A percentile compares a stretch with the other conserved stretches of the same genome.
phyloP scores from a whole-genome alignment of 208 protist species.

The Trypanosoma boissoni region DNA sequence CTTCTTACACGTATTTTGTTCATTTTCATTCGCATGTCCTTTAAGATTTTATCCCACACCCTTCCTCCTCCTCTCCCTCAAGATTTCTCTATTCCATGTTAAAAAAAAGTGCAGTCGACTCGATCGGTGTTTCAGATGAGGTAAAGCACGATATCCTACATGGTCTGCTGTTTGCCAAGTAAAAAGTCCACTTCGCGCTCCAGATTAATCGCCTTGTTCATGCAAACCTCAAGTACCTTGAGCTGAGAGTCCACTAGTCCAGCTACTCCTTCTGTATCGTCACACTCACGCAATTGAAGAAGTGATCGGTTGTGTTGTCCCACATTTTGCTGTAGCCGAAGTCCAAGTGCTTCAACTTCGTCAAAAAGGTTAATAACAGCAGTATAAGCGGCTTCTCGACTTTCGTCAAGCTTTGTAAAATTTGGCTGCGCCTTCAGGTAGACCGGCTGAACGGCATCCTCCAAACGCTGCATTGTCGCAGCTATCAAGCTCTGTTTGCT shows the following conservation, averaged over 20 bases:
- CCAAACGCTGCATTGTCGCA: conserved; percentile 50
- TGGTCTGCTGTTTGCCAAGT: conserved; percentile 32
- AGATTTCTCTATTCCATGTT: too few relatives aligned
- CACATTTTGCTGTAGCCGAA: conserved; percentile 45
- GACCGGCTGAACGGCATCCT: conserved; percentile 62
- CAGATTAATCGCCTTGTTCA: conserved; percentile 37
- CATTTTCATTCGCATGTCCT: too few relatives aligned
- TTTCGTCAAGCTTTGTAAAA: conserved; percentile 32
- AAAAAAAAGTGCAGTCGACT: background rate
- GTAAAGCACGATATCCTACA: conserved; percentile 6
- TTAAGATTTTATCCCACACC: too few relatives aligned
- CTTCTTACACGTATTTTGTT: too few relatives aligned
- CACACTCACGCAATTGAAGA: conserved; percentile 28
- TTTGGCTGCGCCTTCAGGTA: conserved; percentile 32
- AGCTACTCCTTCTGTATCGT: conserved; percentile 50
- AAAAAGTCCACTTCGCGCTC: conserved; percentile 63
- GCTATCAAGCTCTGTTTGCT: conserved; percentile 49
- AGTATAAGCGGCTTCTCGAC: conserved; percentile 43
- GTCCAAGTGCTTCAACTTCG: conserved; percentile 55
- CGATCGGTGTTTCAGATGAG: conserved; percentile 17
- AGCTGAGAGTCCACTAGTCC: conserved; percentile 64
- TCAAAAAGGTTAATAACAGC: conserved; percentile 63
- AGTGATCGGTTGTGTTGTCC: conserved; percentile 57
- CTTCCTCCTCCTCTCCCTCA: too few relatives aligned
- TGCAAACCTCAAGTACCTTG: conserved; percentile 51